Percentiles rank a stretch among this genome's conserved stretches.
Conservation (phyloP, 148 eudicot genomes). For the Salicornia ramosissima region DNA sequence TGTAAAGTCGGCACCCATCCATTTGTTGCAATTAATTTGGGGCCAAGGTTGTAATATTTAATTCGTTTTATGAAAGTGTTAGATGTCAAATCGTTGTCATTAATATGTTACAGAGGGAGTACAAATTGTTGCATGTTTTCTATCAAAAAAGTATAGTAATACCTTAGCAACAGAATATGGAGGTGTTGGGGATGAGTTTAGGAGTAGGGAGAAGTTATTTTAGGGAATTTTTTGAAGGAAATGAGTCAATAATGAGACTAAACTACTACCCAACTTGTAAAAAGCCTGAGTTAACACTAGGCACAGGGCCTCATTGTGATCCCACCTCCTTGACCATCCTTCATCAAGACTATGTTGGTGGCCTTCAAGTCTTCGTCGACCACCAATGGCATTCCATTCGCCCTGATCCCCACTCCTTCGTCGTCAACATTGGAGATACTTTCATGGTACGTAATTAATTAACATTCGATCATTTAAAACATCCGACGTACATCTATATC, state of each 20-base stretch:
- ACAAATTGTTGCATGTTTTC: too few relatives aligned
- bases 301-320: slow-evolving; percentile 78
- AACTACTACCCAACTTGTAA: slow-evolving; percentile 58
- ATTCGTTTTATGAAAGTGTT: too few relatives aligned
- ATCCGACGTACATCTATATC: too few relatives aligned
- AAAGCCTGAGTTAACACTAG: slow-evolving; percentile 50
- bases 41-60: too few relatives aligned
- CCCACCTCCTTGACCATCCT: slow-evolving; percentile 64
- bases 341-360: slow-evolving; percentile 57
- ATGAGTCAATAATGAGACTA: slow-evolving; percentile 56
- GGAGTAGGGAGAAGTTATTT: slow-evolving; percentile 42
- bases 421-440: slow-evolving; percentile 62
- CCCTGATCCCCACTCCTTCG: slow-evolving; percentile 44
- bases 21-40: too few relatives aligned
- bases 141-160: too few relatives aligned
- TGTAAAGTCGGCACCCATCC: too few relatives aligned
- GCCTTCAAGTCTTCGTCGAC: slow-evolving; percentile 53
- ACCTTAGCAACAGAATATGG: slow-evolving; percentile 39
- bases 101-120: too few relatives aligned
- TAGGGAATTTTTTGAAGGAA: slow-evolving; percentile 44
- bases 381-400: slow-evolving; percentile 48
- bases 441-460: slow-evolving; percentile 42
- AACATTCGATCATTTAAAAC: background rate
- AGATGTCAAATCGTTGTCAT: too few relatives aligned
- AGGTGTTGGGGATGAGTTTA: slow-evolving; percentile 51